Base-by-base conservation (phyloP, 1,139 yeast genomes). In the Saccharomycopsis phalli region DNA sequence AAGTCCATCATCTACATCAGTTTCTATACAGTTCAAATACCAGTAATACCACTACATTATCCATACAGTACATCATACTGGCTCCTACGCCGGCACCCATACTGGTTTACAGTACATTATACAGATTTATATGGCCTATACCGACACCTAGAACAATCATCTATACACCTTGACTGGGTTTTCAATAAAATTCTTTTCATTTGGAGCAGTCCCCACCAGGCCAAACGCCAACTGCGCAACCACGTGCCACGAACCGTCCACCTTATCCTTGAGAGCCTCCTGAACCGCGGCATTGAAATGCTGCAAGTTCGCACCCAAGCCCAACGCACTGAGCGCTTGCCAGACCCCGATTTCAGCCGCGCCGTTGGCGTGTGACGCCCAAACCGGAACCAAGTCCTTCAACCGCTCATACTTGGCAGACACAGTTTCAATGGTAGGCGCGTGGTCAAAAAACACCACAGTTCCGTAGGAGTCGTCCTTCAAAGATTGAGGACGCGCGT, bases 181-280 rank as follows among this genome's bases (percentile, higher is more conserved):
- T 21, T 61, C 64, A 31, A 54, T 52, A 54, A 56, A 64, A 10
- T 55, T 38, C 54, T 26, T 65, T 40, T 57, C 65, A 31, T 50
- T 53, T 17, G 63, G 49, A n/a, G 50, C 49, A 29, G 52, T 60
- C 34, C 49, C 55, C 48, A 66, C 64, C 14, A 55, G 49, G 53
- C 74, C 74, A 47, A 68, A 68, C 32, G 62, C 68, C 50, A 68
- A 56, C 56, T 68, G 72, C 30, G 70, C 63, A 46, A 59, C 64
- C 34, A 68, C 64, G 34, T 52, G 51, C 70, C 71, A 67, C 31
- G 54, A 50, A 42, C 69, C 71, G 21, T 63, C 54, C 38, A 59
- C 55, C 50, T 60, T 65, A 44, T 53, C 56, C 46, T 58, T 53
- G 43, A 68, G 54, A 41, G 62, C 65, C 25, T 55, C 62, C 49